phyloP scores from a whole-genome alignment of 2,329 filamentous ascomycete genomes.

The Aspergillus pseudoviridinutans region DNA sequence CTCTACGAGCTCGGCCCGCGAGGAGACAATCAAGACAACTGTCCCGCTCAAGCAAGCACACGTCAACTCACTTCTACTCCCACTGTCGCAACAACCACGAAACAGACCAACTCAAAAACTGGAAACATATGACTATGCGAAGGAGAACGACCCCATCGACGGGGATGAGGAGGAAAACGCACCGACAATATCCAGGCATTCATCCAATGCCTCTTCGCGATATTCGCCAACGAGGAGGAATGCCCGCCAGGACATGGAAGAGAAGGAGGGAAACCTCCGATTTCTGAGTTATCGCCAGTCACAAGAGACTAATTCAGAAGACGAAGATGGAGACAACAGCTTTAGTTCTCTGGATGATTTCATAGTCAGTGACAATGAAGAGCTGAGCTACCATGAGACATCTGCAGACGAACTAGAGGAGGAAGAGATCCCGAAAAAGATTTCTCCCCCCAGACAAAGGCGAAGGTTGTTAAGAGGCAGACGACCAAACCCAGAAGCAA shows the following conservation, averaged over 20 bases:
- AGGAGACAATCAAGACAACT: slow-evolving; percentile 15
- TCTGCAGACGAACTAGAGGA: slow-evolving; percentile 28
- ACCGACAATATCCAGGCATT: slow-evolving; percentile 15
- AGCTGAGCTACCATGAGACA: slow-evolving; percentile 32
- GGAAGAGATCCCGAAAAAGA: slow-evolving; percentile 14
- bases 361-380: slow-evolving; percentile 39
- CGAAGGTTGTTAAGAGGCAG: slow-evolving; percentile 35
- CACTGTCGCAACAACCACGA: slow-evolving; percentile 20
- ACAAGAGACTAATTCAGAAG: slow-evolving; percentile 15
- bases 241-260: slow-evolving; percentile 5
- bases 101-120: slow-evolving; percentile 22
- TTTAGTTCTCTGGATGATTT: slow-evolving; percentile 39
- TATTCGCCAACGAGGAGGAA: slow-evolving; percentile 18
- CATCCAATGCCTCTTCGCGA: slow-evolving; percentile 16
- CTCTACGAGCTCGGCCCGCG: slow-evolving; percentile 10
- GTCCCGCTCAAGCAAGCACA: slow-evolving; percentile 27
- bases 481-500: slow-evolving; percentile 19
- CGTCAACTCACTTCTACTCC: slow-evolving; percentile 33
- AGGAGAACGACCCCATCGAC: slow-evolving; percentile 33
- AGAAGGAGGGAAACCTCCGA: slow-evolving; percentile 8
- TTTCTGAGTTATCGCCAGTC: slow-evolving; percentile 18
- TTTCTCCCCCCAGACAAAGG: slow-evolving; percentile 20
- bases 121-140: slow-evolving; percentile 30
- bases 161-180: slow-evolving; percentile 16
- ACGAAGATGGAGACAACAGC: slow-evolving; percentile 27